phyloP scores from a whole-genome alignment of 345 rosid species.

The Raphanus sativus region DNA sequence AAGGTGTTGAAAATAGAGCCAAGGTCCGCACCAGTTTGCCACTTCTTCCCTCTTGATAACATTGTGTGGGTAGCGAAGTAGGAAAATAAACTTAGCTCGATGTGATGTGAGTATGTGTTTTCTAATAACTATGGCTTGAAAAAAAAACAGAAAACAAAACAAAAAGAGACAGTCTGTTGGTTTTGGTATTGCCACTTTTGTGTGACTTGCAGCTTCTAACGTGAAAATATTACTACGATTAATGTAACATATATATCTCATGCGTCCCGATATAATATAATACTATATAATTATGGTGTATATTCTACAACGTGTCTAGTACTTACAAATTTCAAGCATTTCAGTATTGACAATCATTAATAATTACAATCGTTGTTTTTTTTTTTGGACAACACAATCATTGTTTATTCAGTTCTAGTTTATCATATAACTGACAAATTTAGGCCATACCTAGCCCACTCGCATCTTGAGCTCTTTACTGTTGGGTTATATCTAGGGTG shows the following conservation, averaged over 20 bases:
- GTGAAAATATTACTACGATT: neutral
- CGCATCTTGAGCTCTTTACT: too few relatives aligned
- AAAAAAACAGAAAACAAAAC: neutral
- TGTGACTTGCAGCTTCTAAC: constrained; percentile 23
- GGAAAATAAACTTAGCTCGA: neutral
- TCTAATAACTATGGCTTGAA: neutral
- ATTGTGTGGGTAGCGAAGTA: constrained; percentile 54
- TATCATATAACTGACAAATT: too few relatives aligned
- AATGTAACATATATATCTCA: constrained; percentile 1
- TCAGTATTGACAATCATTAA: too few relatives aligned
- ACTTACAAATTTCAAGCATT: too few relatives aligned
- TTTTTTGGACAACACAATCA: too few relatives aligned
- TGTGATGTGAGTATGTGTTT: neutral
- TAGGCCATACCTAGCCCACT: too few relatives aligned
- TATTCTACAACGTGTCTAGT: too few relatives aligned
- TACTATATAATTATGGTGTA: too few relatives aligned
- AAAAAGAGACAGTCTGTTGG: neutral
- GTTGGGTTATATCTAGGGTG: too few relatives aligned
- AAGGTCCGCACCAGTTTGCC: constrained; percentile 67
- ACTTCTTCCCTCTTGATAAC: constrained; percentile 61
- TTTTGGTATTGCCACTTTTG: constrained; percentile 19
- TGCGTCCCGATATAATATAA: too few relatives aligned
- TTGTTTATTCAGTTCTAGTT: too few relatives aligned
- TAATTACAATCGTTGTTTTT: too few relatives aligned
- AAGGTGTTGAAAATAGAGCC: constrained; percentile 51